Evolutionary conservation across 257 asterid genomes (phyloP), one percentile per base, ranked within the genome.

Genomic region (Linaria vulgaris): DNA sequence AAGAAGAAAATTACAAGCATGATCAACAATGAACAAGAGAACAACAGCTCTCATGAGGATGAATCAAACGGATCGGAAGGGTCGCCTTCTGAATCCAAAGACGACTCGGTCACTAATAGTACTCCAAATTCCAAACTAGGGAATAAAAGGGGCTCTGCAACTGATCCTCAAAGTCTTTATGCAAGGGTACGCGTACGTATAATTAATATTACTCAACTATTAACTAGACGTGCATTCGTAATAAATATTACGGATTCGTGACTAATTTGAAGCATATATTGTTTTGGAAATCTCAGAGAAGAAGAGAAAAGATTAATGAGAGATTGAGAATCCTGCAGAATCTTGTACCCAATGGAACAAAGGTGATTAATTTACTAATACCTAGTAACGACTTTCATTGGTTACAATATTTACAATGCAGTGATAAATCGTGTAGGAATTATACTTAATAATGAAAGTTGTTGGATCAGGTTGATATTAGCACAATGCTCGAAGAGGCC

Each of bases 401-500:
- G 41, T 34, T 34, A 34, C 5, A 34, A 7, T 34, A 7, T 34
- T 34, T 7, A 34, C 9, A 3, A 3, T 34, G 5, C 9, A 34
- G 6, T 30, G 9, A 19, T n/a, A n/a, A n/a, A n/a, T n/a, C n/a
- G n/a, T n/a, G n/a, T n/a, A n/a, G n/a, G n/a, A n/a, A 22, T 46
- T 38, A 34, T 12, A n/a, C 22, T 17, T 19, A 39, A 41, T 8
- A n/a, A n/a, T 49, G 55, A 13, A 57, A 71, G 46, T 52, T 13
- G 7, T 17, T 46, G 17, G 5, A 61, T 45, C 72, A 82, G 87
- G 95, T 88, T 67, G 96, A 88, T 76, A 88, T 91, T 63, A 91
- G 98, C 81, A 88, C 98, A 50, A 91, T 91, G 98, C 95, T 91
- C 4, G 96, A 91, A 83, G 96, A 88, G 75, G 98, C 98, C 7